phyloP scores from a whole-genome alignment of 495 filamentous ascomycete genomes.

The Daldinia grandis region DNA sequence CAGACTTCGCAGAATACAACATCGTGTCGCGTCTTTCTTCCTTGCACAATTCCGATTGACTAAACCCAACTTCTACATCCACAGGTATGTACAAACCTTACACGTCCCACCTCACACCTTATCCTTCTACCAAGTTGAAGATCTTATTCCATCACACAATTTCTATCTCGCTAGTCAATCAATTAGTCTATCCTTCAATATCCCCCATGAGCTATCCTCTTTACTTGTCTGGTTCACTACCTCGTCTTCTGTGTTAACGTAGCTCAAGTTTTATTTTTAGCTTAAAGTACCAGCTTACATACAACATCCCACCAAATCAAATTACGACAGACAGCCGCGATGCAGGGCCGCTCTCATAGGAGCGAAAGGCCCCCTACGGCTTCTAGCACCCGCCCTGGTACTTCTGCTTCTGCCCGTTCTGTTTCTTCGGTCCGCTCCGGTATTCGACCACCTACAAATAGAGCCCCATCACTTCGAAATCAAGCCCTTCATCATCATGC shows the following conservation, averaged over 20 bases:
- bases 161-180: background rate
- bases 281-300: conserved; percentile 33
- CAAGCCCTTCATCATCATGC: conserved; percentile 34
- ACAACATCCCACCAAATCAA: conserved; percentile 3
- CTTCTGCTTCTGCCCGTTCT: conserved; percentile 29
- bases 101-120: conserved; percentile 3
- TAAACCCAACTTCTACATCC: conserved; percentile 12
- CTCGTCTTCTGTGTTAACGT: conserved; percentile 1
- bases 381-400: conserved; percentile 33
- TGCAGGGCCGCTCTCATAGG: conserved; percentile 47
- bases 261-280: conserved; percentile 20
- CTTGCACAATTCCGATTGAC: conserved; percentile 10
- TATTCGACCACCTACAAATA: conserved; percentile 45
- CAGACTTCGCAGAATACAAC: conserved; percentile 18
- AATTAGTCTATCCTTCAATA: background rate
- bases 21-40: conserved; percentile 22
- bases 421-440: conserved; percentile 33
- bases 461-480: conserved; percentile 37
- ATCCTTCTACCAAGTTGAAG: background rate
- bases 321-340: conserved; percentile 9
- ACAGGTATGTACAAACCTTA: conserved; percentile 11
- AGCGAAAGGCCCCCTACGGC: conserved; percentile 41
- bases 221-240: conserved; percentile 2
- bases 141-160: background rate
- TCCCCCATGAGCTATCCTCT: background rate